A percentile compares a stretch with the other conserved stretches of the same genome.
These are phyloP conservation scores for Citrullus mucosospermus DNA, from an alignment of 306 rosid species.

Conservation along the genomic window DNA sequence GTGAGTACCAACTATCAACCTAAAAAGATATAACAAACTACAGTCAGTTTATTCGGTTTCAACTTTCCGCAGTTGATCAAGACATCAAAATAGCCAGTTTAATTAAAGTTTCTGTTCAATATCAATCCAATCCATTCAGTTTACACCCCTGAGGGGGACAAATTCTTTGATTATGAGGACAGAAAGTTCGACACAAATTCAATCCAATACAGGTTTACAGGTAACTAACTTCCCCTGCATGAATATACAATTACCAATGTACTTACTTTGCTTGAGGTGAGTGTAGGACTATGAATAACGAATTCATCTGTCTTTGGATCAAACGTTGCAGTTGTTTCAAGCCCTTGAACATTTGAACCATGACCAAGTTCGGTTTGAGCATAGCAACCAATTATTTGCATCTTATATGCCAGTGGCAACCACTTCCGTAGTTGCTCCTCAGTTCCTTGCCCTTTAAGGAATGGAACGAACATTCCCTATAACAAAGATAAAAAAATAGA, in stretches of 20 bases:
- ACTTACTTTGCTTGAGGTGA: constrained; percentile 93
- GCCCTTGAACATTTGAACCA: constrained; percentile 97
- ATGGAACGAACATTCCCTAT: constrained; percentile 93
- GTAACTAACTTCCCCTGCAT: not conserved
- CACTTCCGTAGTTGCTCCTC: constrained; percentile 89
- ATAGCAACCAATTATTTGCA: constrained; percentile 98
- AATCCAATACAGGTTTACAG: not conserved
- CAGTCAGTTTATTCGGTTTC: not conserved
- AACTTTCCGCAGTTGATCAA: not conserved
- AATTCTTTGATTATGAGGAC: not conserved
- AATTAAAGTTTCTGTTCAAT: not conserved
- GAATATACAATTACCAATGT: not conserved
- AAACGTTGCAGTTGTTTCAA: constrained; percentile 93
- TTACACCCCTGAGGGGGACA: not conserved
- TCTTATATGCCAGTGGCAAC: constrained; percentile 75
- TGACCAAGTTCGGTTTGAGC: constrained; percentile 99
- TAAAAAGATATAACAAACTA: not conserved
- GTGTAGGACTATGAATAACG: constrained; percentile 76
- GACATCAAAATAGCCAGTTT: not conserved
- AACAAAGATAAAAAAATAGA: constrained; percentile 5
- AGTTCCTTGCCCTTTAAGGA: constrained; percentile 75
- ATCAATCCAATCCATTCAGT: not conserved
- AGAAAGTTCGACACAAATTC: not conserved
- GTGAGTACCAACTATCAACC: not conserved
- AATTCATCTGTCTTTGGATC: constrained; percentile 80